These are phyloP conservation scores for Cladosporium sp. DNA, from an alignment of 2,329 filamentous ascomycete species.

Conservation along the genomic window DNA sequence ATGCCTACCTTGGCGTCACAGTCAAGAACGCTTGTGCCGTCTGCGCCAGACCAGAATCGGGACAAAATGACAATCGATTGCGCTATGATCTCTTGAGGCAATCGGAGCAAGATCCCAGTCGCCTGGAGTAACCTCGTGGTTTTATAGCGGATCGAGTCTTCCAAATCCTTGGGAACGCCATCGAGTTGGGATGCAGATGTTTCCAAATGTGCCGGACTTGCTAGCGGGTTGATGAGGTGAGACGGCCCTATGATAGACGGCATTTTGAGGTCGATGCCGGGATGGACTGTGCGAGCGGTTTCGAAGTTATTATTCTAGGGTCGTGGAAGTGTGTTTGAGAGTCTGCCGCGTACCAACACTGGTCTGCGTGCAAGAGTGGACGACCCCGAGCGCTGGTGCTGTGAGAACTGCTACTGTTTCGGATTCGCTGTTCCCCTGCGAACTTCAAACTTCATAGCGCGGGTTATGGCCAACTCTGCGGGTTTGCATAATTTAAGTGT, in stretches of 20 bases:
- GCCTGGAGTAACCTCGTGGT: conserved; percentile 74
- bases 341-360: background rate
- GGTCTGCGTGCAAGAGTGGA: background rate
- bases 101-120: conserved; percentile 74
- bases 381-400: too few relatives aligned
- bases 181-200: conserved; percentile 56
- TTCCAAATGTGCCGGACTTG: conserved; percentile 68
- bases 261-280: background rate
- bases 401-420: too few relatives aligned
- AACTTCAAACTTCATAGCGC: too few relatives aligned
- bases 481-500: too few relatives aligned
- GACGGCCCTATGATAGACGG: conserved; percentile 33
- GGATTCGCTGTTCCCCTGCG: too few relatives aligned
- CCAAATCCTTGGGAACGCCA: conserved; percentile 65
- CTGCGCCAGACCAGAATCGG: conserved; percentile 71
- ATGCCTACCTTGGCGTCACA: conserved; percentile 53
- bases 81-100: conserved; percentile 83
- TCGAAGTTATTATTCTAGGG: background rate
- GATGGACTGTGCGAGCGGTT: background rate
- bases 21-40: conserved; percentile 50
- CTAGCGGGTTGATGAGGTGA: conserved; percentile 68
- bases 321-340: background rate
- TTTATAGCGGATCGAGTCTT: conserved; percentile 70
- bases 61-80: conserved; percentile 81
- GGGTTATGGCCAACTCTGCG: too few relatives aligned